phyloP scores from a whole-genome alignment of 106 monocot species.

The Dendrobium catenatum region DNA sequence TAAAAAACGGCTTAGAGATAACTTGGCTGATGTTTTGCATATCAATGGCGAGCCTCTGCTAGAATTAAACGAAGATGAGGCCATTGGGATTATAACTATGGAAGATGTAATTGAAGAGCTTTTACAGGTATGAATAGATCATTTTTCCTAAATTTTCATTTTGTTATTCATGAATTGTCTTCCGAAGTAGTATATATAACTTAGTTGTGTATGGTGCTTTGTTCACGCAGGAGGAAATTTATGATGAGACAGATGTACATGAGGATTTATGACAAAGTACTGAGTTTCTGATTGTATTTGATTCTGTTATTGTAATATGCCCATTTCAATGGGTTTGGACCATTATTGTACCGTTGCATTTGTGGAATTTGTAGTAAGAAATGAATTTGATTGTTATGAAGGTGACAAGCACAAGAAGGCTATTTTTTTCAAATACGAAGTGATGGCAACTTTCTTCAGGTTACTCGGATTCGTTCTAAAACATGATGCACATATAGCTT shows the following conservation, averaged over 20 bases:
- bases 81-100: constrained; percentile 94
- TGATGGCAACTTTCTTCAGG: too few relatives aligned
- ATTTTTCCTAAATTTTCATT: not conserved
- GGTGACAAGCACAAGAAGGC: too few relatives aligned
- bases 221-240: constrained; percentile 84
- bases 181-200: not conserved
- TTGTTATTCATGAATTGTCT: not conserved
- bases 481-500: too few relatives aligned
- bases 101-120: constrained; percentile 98
- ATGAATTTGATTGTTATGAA: too few relatives aligned
- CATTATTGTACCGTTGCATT: not conserved
- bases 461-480: too few relatives aligned
- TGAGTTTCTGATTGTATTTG: not conserved
- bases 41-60: constrained; percentile 50
- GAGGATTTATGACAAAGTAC: constrained; percentile 24
- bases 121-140: constrained; percentile 42
- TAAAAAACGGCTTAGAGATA: constrained; percentile 52
- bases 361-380: not conserved
- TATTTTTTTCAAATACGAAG: too few relatives aligned
- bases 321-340: not conserved
- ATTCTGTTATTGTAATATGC: not conserved
- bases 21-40: constrained; percentile 45
- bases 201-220: not conserved
- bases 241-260: constrained; percentile 81
- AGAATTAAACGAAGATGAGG: constrained; percentile 62